Conservation (phyloP, 345 rosid species). For the Eucalyptus regnans region DNA sequence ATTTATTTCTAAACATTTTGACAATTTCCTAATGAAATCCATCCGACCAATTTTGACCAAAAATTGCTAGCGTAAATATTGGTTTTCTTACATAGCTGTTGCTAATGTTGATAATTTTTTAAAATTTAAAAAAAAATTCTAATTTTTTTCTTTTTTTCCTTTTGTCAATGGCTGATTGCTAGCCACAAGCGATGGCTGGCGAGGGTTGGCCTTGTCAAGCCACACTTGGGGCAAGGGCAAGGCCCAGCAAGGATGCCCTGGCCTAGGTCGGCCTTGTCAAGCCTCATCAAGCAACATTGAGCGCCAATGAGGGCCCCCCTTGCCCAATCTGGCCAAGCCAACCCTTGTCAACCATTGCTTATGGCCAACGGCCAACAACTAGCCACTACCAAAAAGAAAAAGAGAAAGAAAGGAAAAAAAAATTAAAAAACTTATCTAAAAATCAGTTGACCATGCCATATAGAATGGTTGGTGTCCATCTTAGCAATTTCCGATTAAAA, state of each 20-base stretch:
- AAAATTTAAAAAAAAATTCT: no score
- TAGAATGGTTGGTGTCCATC: rapidly evolving
- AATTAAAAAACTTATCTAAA: background rate
- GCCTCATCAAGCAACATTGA: background rate
- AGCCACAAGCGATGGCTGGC: rapidly evolving
- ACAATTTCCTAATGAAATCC: background rate
- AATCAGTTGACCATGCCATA: rapidly evolving
- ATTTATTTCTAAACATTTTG: background rate
- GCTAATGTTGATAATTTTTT: no score
- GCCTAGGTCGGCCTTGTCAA: rapidly evolving
- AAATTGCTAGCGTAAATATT: rapidly evolving
- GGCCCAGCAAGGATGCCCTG: rapidly evolving
- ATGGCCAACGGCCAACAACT: rapidly evolving
- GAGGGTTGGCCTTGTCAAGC: no score
- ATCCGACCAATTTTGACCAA: background rate
- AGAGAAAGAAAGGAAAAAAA: no score
- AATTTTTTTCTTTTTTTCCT: no score
- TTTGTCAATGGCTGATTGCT: no score
- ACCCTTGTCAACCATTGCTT: rapidly evolving
- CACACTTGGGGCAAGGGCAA: background rate
- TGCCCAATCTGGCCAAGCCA: background rate
- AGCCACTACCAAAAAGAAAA: background rate
- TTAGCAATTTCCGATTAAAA: rapidly evolving
- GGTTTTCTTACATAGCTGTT: rapidly evolving
- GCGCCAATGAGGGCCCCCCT: background rate